Conservation (phyloP, 1,139 yeast species). For the Entelexis sorbosivorans region DNA sequence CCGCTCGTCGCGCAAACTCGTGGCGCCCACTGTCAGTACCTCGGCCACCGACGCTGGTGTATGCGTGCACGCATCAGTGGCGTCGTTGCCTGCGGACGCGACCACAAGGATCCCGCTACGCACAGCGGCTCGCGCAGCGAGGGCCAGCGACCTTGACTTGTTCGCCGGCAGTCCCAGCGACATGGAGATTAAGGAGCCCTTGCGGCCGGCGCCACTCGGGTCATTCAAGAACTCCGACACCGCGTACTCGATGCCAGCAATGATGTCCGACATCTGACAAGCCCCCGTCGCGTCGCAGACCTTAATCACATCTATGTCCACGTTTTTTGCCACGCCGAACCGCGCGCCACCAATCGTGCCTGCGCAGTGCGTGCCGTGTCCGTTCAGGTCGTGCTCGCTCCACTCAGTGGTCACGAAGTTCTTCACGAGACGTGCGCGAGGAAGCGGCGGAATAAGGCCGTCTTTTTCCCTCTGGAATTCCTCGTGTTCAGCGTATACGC, state of each 20-base stretch:
- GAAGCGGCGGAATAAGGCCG: not conserved
- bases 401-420: constrained; percentile 57
- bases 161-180: constrained; percentile 38
- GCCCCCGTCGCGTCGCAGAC: constrained; percentile 5
- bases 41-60: constrained; percentile 68
- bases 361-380: constrained; percentile 61
- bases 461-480: constrained; percentile 40
- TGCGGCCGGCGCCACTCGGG: not conserved
- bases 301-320: constrained; percentile 7
- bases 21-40: constrained; percentile 83
- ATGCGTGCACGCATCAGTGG: constrained; percentile 63
- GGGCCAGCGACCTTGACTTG: constrained; percentile 52
- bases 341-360: constrained; percentile 63
- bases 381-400: constrained; percentile 53
- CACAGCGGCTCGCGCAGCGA: constrained; percentile 65
- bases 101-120: constrained; percentile 65
- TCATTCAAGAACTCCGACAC: constrained; percentile 36
- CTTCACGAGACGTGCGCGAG: constrained; percentile 25
- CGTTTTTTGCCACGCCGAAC: constrained; percentile 12
- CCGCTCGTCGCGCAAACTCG: constrained; percentile 55
- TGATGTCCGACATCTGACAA: constrained; percentile 26
- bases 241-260: constrained; percentile 68
- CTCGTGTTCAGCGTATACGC: constrained; percentile 63
- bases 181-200: constrained; percentile 40
- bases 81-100: constrained; percentile 83